Evolutionary conservation across 345 rosid genomes (phyloP), one percentile per base, ranked within the genome.

Genomic region (Eucalyptus microcorys): DNA sequence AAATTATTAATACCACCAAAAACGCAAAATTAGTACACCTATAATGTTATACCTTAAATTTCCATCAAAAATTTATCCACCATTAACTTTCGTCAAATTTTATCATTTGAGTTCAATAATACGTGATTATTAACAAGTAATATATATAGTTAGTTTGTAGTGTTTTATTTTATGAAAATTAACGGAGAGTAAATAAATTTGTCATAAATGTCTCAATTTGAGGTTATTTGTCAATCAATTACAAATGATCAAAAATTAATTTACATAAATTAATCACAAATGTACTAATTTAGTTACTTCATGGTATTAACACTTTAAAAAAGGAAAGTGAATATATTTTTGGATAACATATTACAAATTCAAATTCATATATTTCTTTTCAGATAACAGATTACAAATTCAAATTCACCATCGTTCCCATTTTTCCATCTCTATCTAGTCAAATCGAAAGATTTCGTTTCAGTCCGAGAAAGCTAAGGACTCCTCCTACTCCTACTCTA

Each of bases 91-190:
- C 5, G 1, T 52, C 19, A 19, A 52, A 52, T 52, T 52, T 19
- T 19, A 52, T 52, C 1, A 19, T 52, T 0, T 19, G 0, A 52
- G 2, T 52, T 52, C 1, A 52, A 19, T 52, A 8, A 52, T 52
- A 19, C 1, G 0, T 19, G 0, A 52, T 52, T 7, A 52, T 7
- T 19, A 52, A 52, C 0, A 0, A 3, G 0, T 7, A 52, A 19
- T 7, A 0, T 0, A 0, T 52, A 24, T 52, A 19, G 57, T 52
- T 7, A 52, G 10, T 52, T 52, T 52, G 24, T 19, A 52, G 57
- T 19, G 57, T 52, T 52, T 52, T 52, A 52, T 52, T 52, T 52
- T 52, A 3, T 8, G 2, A 2, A 52, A 52, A 3, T 3, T 52
- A 7, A 19, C 2, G 0, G 0, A 52, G 4, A 52, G 2, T 52